These are phyloP conservation scores for Hura crepitans DNA, from an alignment of 441 rosid genomes.

Conservation along the genomic window DNA sequence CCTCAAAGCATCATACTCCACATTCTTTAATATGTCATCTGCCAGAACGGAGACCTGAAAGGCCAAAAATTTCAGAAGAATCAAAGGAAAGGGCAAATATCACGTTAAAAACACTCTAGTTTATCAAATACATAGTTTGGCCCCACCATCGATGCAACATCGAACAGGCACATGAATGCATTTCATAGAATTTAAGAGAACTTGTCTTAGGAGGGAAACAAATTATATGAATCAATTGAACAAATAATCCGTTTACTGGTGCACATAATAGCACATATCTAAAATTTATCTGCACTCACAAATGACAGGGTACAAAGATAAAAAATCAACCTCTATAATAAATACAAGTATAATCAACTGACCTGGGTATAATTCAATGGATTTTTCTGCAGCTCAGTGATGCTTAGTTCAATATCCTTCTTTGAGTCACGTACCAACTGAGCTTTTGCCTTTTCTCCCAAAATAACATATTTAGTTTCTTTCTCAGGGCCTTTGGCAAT, in stretches of 20 bases:
- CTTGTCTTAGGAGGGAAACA: background rate
- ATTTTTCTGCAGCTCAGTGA: slow-evolving; percentile 77
- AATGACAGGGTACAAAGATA: background rate
- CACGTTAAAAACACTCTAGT: background rate
- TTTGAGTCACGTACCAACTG: slow-evolving; percentile 81
- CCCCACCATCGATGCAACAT: background rate
- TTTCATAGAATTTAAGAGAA: background rate
- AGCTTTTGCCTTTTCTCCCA: slow-evolving; percentile 92
- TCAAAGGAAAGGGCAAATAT: background rate
- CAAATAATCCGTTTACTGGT: background rate
- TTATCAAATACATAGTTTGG: background rate
- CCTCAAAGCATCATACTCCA: slow-evolving; percentile 86
- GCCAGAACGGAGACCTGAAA: slow-evolving; percentile 87
- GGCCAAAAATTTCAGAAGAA: slow-evolving; percentile 14
- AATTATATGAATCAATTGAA: background rate
- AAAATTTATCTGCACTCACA: background rate
- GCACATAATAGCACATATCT: background rate
- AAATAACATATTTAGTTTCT: slow-evolving; percentile 65
- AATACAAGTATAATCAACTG: background rate
- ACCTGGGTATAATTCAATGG: slow-evolving; percentile 96
- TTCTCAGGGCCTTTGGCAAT: slow-evolving; percentile 68
- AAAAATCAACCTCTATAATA: background rate
- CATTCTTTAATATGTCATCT: slow-evolving; percentile 90
- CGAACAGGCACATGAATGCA: background rate
- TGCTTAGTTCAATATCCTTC: slow-evolving; percentile 50